Evolutionary conservation across 805 yeast genomes (phyloP), one percentile per base, ranked within the genome.

Genomic region (Cyberlindnera mrakii): DNA sequence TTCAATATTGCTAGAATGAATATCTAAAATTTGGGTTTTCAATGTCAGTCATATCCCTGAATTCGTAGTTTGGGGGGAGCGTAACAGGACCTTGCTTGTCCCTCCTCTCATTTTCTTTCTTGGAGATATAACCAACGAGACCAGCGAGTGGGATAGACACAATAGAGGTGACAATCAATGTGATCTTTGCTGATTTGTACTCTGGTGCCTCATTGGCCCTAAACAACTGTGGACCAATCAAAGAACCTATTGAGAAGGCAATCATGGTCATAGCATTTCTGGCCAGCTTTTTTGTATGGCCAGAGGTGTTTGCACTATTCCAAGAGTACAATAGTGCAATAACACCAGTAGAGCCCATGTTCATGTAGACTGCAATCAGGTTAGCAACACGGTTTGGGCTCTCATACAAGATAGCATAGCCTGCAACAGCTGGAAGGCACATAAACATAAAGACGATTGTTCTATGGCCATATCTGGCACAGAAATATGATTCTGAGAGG

Each of bases 221-320:
- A 60, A 80, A 80, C 52, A 78, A 62, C 52, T 80, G 84, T 3
- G 88, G 85, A 0, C 85, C 86, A 39, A 78, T 66, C 46, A 83
- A 62, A 51, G 80, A 72, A 7, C 81, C 77, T 19, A 78, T 59
- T 10, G 79, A 76, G 53, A 77, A 78, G n/a, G 72, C 75, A 41
- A 78, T 65, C 78, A 78, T 72, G 0, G 79, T 77, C 19, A 72
- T 52, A 5, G 74, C 77, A 51, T 76, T 77, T 46, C 82, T 63
- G 29, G 71, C 70, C 20, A 77, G 60, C 47, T 78, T 70, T 53
- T 79, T 79, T 6, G 82, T 76, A 43, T 77, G 74, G 2, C 85
- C 84, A 1, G 84, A 76, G 8, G 82, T 77, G 50, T 78, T 78
- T 37, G 80, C 72, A 43, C 75, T 70, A 47, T 76, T 76, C 85